Conservation (phyloP, 306 rosid species). For the Vicia faba region DNA sequence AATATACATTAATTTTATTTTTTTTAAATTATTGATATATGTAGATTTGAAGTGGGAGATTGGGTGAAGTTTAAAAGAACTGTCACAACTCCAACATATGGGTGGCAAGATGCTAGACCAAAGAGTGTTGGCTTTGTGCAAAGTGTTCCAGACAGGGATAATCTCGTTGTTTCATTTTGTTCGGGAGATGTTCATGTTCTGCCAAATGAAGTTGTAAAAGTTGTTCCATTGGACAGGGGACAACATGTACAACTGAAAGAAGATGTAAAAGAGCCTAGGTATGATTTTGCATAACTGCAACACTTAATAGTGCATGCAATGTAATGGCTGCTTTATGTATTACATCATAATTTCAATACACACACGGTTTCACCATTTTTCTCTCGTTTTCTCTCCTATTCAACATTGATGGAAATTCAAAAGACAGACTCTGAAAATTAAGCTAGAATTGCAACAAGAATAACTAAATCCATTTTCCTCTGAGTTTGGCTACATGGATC, state of each 20-base stretch:
- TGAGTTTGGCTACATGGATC: not conserved
- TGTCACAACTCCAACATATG: constrained; percentile 69
- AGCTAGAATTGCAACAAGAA: not conserved
- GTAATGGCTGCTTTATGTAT: not conserved
- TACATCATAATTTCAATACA: not conserved
- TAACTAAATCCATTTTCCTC: not conserved
- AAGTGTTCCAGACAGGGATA: constrained; percentile 72
- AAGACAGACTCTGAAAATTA: not conserved
- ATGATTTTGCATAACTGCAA: constrained; percentile 33
- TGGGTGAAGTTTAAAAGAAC: constrained; percentile 94
- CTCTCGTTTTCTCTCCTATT: not conserved
- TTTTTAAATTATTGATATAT: constrained; percentile 15
- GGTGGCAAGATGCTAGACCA: constrained; percentile 88
- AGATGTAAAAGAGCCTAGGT: constrained; percentile 94
- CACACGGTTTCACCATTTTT: not conserved
- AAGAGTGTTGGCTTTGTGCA: constrained; percentile 97
- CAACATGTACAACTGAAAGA: constrained; percentile 91
- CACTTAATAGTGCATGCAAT: not conserved
- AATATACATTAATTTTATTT: constrained; percentile 32
- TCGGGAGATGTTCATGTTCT: constrained; percentile 89
- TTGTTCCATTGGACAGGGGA: constrained; percentile 92
- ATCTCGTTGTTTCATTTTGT: constrained; percentile 85
- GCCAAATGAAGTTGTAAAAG: constrained; percentile 83
- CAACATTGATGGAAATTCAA: not conserved
- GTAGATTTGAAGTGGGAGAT: constrained; percentile 86